These are phyloP conservation scores for Hypoxylon sp. DNA, from an alignment of 2,329 filamentous ascomycete species.

Conservation along the genomic window DNA sequence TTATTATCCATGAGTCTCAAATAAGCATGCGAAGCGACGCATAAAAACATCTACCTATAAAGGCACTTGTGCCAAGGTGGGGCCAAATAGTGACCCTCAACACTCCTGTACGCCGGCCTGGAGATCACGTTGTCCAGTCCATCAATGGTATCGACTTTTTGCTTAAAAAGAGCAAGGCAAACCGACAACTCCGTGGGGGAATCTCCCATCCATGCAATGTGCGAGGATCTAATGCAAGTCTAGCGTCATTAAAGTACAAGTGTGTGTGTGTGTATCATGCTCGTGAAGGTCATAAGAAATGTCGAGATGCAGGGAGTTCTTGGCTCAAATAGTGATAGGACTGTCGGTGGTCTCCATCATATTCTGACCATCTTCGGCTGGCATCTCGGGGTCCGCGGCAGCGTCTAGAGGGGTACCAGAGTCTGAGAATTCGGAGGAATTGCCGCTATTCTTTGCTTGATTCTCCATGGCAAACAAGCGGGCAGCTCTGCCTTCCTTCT, in stretches of 20 bases:
- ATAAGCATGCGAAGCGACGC: constrained; percentile 19
- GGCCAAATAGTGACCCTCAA: constrained; percentile 1
- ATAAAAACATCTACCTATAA: constrained; percentile 29
- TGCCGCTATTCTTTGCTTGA: constrained; percentile 44
- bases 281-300: constrained; percentile 31
- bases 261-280: constrained; percentile 14
- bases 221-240: constrained; percentile 37
- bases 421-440: constrained; percentile 51
- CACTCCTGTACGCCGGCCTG: constrained; percentile 3
- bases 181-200: constrained; percentile 32
- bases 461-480: constrained; percentile 54
- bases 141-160: constrained; percentile 11
- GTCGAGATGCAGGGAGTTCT: background rate
- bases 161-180: constrained; percentile 17
- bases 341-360: constrained; percentile 25
- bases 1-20: constrained; percentile 11
- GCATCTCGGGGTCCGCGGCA: constrained; percentile 41
- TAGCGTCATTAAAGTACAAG: constrained; percentile 36
- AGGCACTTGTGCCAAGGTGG: constrained; percentile 3
- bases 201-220: constrained; percentile 36
- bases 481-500: constrained; percentile 56
- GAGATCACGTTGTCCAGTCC: constrained; percentile 9
- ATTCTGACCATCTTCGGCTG: constrained; percentile 31
- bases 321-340: constrained; percentile 16
- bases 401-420: constrained; percentile 44